Evolutionary conservation across 331 rosid genomes (phyloP), one percentile per base, ranked within the genome.

Genomic region (Arachis monticola): DNA sequence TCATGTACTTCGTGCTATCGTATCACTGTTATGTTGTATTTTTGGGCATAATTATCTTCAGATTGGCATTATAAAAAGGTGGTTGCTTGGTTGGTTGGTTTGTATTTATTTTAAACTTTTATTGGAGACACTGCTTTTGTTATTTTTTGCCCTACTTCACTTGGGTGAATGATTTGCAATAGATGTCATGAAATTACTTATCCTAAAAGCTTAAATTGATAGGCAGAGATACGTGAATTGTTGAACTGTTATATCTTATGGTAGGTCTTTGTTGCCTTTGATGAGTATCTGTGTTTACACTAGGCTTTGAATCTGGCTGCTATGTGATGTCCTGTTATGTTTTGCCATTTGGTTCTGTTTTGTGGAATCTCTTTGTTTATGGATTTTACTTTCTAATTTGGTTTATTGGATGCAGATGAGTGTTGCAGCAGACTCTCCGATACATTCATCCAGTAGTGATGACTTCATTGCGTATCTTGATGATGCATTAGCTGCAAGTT

Each of bases 381-480:
- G 27, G 59, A 41, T 65, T 41, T 60, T 7, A 10, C 72, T 50
- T 75, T 65, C 56, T 67, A 14, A 66, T 48, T 67, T 73, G 77
- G 55, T 81, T 69, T 74, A n/a, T 60, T 73, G 41, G 55, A 52
- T 82, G 61, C 82, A 82, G 92, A 93, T 91, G 98, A 91, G 92
- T 83, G 77, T 88, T 56, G 89, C 70, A 22, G 72, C 89, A 3
- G 89, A 89, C 81, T 91, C 92, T 69, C 92, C 91, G 0, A 83
- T 84, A 3, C 84, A 83, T 72, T 91, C 92, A 6, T 89, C 95
- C 5, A 83, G 97, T 65, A 91, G 90, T 31, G 95, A 91, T 31
- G 97, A 91, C 78, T 89, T 91, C 17, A 61, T 72, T 10, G 80
- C 89, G 0, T 86, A 32, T 68, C 91, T 91, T 41, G 91, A 87